Conservation (phyloP, 2,329 filamentous ascomycete species). For the Stagonosporopsis rhizophila region DNA sequence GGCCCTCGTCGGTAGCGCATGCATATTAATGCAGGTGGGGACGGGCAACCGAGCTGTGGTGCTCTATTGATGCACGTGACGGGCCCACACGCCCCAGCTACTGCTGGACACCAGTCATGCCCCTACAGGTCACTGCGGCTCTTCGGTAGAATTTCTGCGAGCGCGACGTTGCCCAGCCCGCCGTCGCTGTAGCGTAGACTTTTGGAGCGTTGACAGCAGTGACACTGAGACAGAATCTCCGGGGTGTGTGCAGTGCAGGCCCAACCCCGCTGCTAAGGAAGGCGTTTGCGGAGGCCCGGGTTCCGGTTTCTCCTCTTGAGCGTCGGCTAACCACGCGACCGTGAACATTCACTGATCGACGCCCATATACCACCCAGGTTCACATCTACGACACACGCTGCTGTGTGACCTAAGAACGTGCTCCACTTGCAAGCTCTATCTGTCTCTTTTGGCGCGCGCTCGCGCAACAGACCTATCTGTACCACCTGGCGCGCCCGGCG, state of each 20-base stretch:
- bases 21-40: slow-evolving; percentile 30
- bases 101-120: slow-evolving; percentile 15
- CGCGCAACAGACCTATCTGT: slow-evolving; percentile 25
- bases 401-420: slow-evolving; percentile 42
- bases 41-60: slow-evolving; percentile 24
- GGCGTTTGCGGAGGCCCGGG: slow-evolving; percentile 26
- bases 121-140: slow-evolving; percentile 14
- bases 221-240: slow-evolving; percentile 1
- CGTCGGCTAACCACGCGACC: slow-evolving; percentile 38
- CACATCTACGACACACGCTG: slow-evolving; percentile 22
- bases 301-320: slow-evolving; percentile 32
- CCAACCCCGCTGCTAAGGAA: slow-evolving; percentile 20
- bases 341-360: slow-evolving; percentile 35
- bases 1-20: slow-evolving; percentile 44
- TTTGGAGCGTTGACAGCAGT: slow-evolving; percentile 3
- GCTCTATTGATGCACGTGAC: slow-evolving; percentile 29
- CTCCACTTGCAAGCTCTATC: slow-evolving; percentile 26
- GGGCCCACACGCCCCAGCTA: slow-evolving; percentile 19
- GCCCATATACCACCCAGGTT: slow-evolving; percentile 15
- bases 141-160: slow-evolving; percentile 19
- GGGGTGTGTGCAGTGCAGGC: not conserved
- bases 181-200: slow-evolving; percentile 4
- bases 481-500: slow-evolving; percentile 11
- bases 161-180: slow-evolving; percentile 21
- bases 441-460: slow-evolving; percentile 31